These are phyloP conservation scores for Mortierella sp. DNA, from an alignment of 371 early-diverging fungal species.

Conservation along the genomic window DNA sequence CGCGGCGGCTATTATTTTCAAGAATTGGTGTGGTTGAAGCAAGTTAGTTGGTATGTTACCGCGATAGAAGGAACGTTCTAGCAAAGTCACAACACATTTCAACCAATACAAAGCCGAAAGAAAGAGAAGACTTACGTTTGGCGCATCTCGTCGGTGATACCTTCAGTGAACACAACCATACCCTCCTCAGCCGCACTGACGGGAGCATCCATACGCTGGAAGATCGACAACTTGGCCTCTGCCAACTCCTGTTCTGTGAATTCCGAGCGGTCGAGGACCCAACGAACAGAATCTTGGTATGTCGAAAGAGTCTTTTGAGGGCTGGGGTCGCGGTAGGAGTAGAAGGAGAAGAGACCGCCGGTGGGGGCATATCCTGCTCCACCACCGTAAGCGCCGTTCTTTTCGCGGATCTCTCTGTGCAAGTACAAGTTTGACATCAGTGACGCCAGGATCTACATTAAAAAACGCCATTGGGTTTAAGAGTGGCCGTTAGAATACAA, in stretches of 20 bases:
- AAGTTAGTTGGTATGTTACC: not conserved
- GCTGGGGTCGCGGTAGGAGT: constrained; percentile 94
- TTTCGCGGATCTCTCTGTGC: constrained; percentile 96
- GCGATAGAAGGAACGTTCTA: constrained; percentile 7
- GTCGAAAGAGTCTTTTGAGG: constrained; percentile 82
- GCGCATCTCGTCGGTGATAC: constrained; percentile 88
- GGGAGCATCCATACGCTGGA: constrained; percentile 89
- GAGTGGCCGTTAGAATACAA: not conserved
- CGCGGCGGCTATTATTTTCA: constrained; percentile 72
- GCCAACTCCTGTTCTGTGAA: constrained; percentile 75
- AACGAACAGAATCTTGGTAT: constrained; percentile 73
- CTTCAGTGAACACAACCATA: constrained; percentile 80
- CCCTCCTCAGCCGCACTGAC: constrained; percentile 90
- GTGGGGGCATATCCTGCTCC: constrained; percentile 82
- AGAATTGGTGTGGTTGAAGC: not conserved
- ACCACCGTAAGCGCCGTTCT: constrained; percentile 97
- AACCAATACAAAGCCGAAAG: constrained; percentile 5
- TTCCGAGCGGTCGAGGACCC: constrained; percentile 66
- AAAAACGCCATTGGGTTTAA: not conserved
- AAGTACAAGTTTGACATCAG: constrained; percentile 88
- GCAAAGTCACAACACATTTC: constrained; percentile 13
- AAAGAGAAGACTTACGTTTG: constrained; percentile 70
- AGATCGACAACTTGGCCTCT: constrained; percentile 94
- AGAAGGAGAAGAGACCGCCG: constrained; percentile 89
- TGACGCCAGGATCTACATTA: constrained; percentile 74